Base-by-base conservation (phyloP, 306 rosid genomes). In the Vigna radiata region DNA sequence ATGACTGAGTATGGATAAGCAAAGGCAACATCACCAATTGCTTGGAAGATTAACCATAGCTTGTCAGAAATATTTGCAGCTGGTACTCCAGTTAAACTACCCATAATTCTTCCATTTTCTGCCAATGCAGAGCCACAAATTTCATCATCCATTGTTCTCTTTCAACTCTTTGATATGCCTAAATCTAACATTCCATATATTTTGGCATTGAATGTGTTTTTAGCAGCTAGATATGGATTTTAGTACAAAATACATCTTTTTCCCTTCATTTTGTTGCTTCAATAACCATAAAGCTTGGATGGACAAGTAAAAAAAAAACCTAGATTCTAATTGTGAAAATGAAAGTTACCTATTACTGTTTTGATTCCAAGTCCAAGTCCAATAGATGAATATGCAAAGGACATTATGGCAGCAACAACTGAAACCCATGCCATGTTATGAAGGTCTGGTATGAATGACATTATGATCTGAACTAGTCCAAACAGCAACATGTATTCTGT, bases 371-470 rank as follows among this genome's bases (percentile, higher is more conserved):
- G 96, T 27, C 91, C 96, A 21, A 88, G 44, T 80, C 97, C 97
- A 78, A 92, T 87, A 19, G 65, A 84, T 18, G 97, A 39, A 37
- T 92, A 92, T 77, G 93, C 11, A 18, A 92, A 87, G 13, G 97
- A 92, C 97, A 92, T 92, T 71, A 84, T 33, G 69, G 97, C 92
- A 8, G 97, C 97, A 68, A 87, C 58, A 76, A 80, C 70, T 5
- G 97, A 92, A 77, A 92, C 86, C 96, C 95, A 92, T 53, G 76
- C 70, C 96, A 92, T 87, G 82, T 87, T 78, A 62, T 92, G 93
- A 52, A 92, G 77, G 81, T 90, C 86, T 56, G 98, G 97, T 70
- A 94, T 91, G 64, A 91, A 96, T 21, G 97, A 94, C 89, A 90
- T 63, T 3, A 91, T 2, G 10, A 91, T 54, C 84, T 94, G 94